A percentile compares a stretch with the other conserved stretches of the same genome.
Conservation (phyloP, 2,329 filamentous ascomycete genomes). For the Cyphellophora europaea region DNA sequence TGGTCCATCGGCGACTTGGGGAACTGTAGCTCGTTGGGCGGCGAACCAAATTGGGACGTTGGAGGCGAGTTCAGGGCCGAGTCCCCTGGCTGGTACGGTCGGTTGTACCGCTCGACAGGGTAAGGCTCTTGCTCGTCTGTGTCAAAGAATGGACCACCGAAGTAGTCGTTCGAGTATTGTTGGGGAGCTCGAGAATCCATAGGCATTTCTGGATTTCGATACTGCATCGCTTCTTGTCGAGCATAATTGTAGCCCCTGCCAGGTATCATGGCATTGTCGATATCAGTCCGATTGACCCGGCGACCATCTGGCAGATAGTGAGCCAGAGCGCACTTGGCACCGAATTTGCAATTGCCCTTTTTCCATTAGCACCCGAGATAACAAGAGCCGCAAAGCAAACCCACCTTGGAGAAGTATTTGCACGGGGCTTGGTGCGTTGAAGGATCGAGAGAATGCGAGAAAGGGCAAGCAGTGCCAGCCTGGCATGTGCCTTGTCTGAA, state of each 20-base stretch:
- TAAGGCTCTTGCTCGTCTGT: constrained; percentile 31
- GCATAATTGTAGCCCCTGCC: constrained; percentile 11
- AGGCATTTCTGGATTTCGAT: constrained; percentile 58
- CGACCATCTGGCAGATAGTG: constrained; percentile 91
- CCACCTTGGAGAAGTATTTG: constrained; percentile 98
- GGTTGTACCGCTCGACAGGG: constrained; percentile 20
- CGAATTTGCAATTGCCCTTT: constrained; percentile 98
- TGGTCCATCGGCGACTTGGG: constrained; percentile 66
- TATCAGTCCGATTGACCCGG: constrained; percentile 67
- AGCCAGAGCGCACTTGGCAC: constrained; percentile 91
- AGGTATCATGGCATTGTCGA: constrained; percentile 35
- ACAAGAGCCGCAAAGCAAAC: constrained; percentile 16
- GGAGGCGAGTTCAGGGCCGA: constrained; percentile 49
- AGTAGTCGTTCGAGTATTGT: constrained; percentile 30
- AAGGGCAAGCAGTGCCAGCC: constrained; percentile 90
- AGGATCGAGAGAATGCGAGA: constrained; percentile 83
- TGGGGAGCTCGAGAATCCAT: constrained; percentile 47
- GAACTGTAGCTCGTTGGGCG: constrained; percentile 66
- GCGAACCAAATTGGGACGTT: constrained; percentile 68
- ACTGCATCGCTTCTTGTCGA: constrained; percentile 55
- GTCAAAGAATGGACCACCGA: constrained; percentile 32
- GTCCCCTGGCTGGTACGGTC: constrained; percentile 43
- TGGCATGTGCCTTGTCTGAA: constrained; percentile 93
- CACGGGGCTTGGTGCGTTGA: constrained; percentile 78
- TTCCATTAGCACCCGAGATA: constrained; percentile 15